Evolutionary conservation across 495 filamentous ascomycete genomes (phyloP), one percentile per base, ranked within the genome.

Genomic region (Delitschia confertaspora): DNA sequence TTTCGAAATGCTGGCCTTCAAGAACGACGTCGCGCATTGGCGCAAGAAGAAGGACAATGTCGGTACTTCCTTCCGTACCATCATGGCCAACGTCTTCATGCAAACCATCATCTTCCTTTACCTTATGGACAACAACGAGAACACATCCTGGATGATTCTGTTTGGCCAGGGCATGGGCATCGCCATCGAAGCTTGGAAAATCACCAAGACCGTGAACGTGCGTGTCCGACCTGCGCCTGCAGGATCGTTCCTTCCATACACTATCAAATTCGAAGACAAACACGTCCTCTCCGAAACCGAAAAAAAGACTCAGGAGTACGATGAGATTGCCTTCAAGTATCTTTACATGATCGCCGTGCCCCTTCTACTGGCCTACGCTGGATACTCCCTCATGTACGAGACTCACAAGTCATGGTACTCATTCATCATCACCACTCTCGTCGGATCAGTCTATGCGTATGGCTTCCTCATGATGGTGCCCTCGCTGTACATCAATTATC

Each of bases 381-480:
- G 68, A 22, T 98, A 95, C 73, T 88, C 81, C 33, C 65, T 98
- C 19, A 53, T 91, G 33, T 98, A 98, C 68, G 88, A 98, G 29
- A 83, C 79, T 1, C 91, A 98, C 69, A 96, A 96, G 69, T 88
- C 82, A 39, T 96, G 93, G 93, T 98, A 98, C 63, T 85, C 79
- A 14, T 98, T 86, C 66, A 70, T 93, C 62, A 82, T 85, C 49
- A 75, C 93, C 22, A 95, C 91, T 0, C 78, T 96, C 2, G 91
- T 98, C 11, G 91, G 91, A 4, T 88, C 82, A 34, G 91, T 98
- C 23, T 98, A 98, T 60, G 89, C 91, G 1, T 98, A 98, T 56
- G 91, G 91, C 6, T 98, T 98, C 69, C 65, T 98, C 47, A 96
- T 98, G 93, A 96, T 98, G 91, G 85, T 98, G 13, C 91, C 91